A percentile compares a stretch with the other conserved stretches of the same genome.
Conservation (phyloP, 78 protist genomes). For the Chrysochromulina parva region DNA sequence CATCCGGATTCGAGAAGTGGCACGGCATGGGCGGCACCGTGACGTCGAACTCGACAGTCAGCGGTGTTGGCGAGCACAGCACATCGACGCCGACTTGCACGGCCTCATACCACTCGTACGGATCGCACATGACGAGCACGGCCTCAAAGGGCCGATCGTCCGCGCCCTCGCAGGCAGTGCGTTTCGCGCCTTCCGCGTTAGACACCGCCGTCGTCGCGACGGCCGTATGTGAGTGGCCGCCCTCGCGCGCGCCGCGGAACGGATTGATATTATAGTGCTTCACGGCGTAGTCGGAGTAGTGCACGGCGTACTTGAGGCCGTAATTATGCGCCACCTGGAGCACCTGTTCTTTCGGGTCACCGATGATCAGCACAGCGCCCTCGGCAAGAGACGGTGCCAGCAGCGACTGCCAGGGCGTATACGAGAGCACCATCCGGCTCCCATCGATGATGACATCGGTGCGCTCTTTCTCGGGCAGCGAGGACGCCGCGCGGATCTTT, state of each 20-base stretch:
- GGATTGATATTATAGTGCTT: not conserved
- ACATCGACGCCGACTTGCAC: not conserved
- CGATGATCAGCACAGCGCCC: not conserved
- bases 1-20: slow-evolving; percentile 38
- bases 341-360: not conserved
- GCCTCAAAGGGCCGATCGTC: not conserved
- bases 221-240: not conserved
- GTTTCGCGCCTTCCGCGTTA: not conserved
- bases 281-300: not conserved
- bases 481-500: not conserved
- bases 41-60: not conserved
- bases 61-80: slow-evolving; percentile 2
- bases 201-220: not conserved
- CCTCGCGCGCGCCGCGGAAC: not conserved
- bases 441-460: not conserved
- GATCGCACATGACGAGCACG: slow-evolving; percentile 19
- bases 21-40: not conserved
- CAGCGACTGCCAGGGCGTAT: slow-evolving; percentile 11
- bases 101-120: slow-evolving; percentile 6
- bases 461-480: not conserved
- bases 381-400: not conserved
- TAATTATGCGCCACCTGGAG: not conserved
- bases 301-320: not conserved
- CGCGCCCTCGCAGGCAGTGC: not conserved
- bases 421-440: slow-evolving; percentile 11